Evolutionary conservation across 1,284 basidiomycete species (phyloP), one percentile per base, ranked within the genome.

Genomic region (Heterobasidion parviporum): DNA sequence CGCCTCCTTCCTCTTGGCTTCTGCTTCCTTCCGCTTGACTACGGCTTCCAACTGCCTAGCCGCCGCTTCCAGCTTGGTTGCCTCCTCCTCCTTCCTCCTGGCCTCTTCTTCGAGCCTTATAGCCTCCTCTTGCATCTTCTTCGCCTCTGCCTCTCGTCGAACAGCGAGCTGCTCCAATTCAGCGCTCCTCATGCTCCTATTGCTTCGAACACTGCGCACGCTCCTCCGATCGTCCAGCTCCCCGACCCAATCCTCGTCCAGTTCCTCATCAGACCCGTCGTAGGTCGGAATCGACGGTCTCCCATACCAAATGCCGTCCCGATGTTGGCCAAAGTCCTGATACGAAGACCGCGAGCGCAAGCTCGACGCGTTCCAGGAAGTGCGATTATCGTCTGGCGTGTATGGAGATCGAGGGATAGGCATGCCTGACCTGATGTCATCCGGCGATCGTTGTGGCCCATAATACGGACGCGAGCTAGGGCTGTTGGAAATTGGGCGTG

Each of bases 121-220:
- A 15, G 60, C 60, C 38, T 62, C 60, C 15, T 61, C 60, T 56
- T 62, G 60, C 32, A 56, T 61, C 38, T 43, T 50, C 16, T 47
- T 53, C 10, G 55, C 54, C 46, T 59, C 60, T 3, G 53, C 55
- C 54, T 61, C 60, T 35, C 53, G 38, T 35, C 36, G 36, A 9
- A 46, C 8, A 8, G 51, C 34, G n/a, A 49, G 34, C 43, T 61
- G 60, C 45, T 57, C 60, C 15, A 59, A 32, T 18, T 60, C 56
- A 26, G 61, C 20, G 49, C 61, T 62, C 20, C 55, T 52, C 41
- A 54, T 43, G 38, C 56, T 58, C 3, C 61, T 54, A n/a, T 51
- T 14, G 50, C 60, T 62, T n/a, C 57, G 57, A 34, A 48, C 6
- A 43, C 61, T 62, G 8, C 54, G 51, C 49, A 47, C 18, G 52